Base-by-base conservation (phyloP, 139 green algal species). In the Chlorella vulgaris region DNA sequence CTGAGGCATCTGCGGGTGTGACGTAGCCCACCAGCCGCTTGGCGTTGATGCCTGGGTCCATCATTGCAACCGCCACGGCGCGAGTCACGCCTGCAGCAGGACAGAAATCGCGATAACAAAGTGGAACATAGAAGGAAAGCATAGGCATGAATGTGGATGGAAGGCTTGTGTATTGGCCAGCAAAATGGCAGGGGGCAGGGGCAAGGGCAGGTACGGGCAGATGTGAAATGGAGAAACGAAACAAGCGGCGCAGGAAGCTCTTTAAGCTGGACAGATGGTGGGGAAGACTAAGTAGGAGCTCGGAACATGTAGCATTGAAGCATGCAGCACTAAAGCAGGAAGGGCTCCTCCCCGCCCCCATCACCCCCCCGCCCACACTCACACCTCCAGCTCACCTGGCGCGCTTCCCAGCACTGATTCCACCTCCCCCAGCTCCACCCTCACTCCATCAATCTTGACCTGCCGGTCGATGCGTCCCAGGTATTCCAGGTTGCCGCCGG, bases 391-490 rank as follows among this genome's bases (percentile, higher is more conserved):
- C 47, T 15, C 47, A 55, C 47, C 47, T 24, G 47, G 47, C 47
- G 47, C 47, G 47, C 47, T 55, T 10, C 47, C 47, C 15, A 55
- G 47, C 47, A 55, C 47, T 15, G 47, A 55, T 15, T 55, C 47
- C 47, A 55, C 47, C 47, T 55, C n/a, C 47, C 47, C 47, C 13
- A 55, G 47, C 47, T 55, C 47, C 47, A 55, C 47, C 10, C 47
- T 10, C 47, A 55, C 47, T 10, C 47, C 47, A 55, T 55, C 47
- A 55, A 55, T 55, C 47, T 55, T 55, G 47, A 55, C 47, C 47
- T 70, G 63, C 26, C 35, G 42, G 70, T 88, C 89, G 18, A 89
- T 80, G 40, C 89, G 78, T 2, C 89, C 89, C 39, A 90, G 67
- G 65, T 87, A 88, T 7, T 87, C 80, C 26, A 93, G 55, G 7